Conservation (phyloP, 2,329 filamentous ascomycete genomes). For the Chaetomium sp. region DNA sequence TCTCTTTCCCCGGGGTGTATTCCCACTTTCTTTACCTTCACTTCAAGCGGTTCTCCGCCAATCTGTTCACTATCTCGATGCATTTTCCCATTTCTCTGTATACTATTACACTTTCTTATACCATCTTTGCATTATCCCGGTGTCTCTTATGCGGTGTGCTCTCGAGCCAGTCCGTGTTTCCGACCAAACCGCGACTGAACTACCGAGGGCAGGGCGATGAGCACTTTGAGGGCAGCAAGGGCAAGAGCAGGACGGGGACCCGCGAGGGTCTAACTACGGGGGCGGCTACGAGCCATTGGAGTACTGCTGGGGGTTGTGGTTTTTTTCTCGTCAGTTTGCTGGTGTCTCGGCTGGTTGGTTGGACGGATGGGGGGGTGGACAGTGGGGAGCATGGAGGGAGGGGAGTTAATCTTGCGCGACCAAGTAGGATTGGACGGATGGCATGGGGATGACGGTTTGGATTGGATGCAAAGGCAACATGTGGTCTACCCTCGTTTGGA, state of each 20-base stretch:
- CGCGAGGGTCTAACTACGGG: slow-evolving; percentile 19
- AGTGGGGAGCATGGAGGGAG: neutral
- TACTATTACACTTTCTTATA: slow-evolving; percentile 4
- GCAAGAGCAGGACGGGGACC: slow-evolving; percentile 12
- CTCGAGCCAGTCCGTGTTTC: too few species aligned
- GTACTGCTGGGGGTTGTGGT: neutral
- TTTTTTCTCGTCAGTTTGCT: slow-evolving; percentile 6
- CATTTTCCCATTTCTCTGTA: slow-evolving; percentile 12
- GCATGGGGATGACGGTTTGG: slow-evolving; percentile 1
- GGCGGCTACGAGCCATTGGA: neutral
- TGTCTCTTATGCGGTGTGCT: neutral
- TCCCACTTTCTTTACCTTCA: neutral
- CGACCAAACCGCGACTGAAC: neutral
- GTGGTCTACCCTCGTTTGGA: slow-evolving; percentile 8
- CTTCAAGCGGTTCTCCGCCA: slow-evolving; percentile 1
- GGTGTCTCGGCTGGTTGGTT: slow-evolving; percentile 3
- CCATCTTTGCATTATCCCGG: neutral
- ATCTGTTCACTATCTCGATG: slow-evolving; percentile 11
- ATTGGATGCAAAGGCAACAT: slow-evolving; percentile 2
- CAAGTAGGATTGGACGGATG: neutral
- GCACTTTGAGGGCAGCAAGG: neutral
- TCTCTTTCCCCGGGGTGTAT: neutral
- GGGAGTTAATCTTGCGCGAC: neutral
- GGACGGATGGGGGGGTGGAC: neutral
- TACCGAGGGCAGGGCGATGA: neutral